phyloP scores from a whole-genome alignment of 768 basidiomycete species.

The Podaxis rugospora region DNA sequence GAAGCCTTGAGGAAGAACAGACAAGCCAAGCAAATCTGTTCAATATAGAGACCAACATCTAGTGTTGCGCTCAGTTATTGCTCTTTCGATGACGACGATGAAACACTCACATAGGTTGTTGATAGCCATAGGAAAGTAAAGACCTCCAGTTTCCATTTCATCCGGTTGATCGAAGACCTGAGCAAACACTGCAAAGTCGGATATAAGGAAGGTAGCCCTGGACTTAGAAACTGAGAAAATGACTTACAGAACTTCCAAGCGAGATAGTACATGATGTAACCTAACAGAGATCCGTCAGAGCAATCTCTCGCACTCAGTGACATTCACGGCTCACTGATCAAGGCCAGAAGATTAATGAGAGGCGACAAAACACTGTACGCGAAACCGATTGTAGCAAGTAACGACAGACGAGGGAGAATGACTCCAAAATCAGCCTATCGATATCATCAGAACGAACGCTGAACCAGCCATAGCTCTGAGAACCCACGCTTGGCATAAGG shows the following conservation, averaged over 20 bases:
- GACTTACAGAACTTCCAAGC: conserved; percentile 55
- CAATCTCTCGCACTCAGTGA: background rate
- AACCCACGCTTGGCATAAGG: conserved; percentile 46
- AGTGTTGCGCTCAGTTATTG: background rate
- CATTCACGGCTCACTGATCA: conserved; percentile 37
- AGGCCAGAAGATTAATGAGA: conserved; percentile 60
- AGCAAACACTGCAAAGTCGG: conserved; percentile 31
- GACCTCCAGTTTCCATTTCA: conserved; percentile 42
- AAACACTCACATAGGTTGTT: conserved; percentile 41
- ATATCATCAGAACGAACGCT: background rate
- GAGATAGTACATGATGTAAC: conserved; percentile 53
- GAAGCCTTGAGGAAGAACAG: conserved; percentile 61
- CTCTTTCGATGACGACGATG: background rate
- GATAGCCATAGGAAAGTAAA: conserved; percentile 42
- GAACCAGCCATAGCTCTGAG: background rate
- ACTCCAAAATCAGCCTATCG: conserved; percentile 45
- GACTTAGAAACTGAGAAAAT: conserved; percentile 2
- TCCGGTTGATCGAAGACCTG: conserved; percentile 52
- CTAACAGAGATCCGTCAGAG: conserved; percentile 17
- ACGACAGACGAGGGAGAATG: conserved; percentile 44
- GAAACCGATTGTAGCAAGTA: conserved; percentile 48
- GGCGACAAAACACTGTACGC: conserved; percentile 63
- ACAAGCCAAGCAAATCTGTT: conserved; percentile 59
- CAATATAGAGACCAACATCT: conserved; percentile 71
- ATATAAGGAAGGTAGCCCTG: background rate